Conservation (phyloP, 352 stramenopile species). For the Phytophthora hibernalis region DNA sequence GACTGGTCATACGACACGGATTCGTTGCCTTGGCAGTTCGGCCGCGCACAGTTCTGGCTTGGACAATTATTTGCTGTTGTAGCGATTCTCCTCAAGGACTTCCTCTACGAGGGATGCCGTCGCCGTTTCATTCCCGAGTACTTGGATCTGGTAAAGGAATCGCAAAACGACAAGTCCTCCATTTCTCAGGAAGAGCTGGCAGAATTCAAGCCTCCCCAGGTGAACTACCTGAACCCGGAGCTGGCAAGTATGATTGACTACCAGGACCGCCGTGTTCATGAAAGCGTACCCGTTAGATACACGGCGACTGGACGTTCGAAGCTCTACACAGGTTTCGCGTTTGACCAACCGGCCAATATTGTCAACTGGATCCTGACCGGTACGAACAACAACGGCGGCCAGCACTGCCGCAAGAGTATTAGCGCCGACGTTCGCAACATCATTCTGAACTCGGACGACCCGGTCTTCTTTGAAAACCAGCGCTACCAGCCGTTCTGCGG, state of each 20-base stretch:
- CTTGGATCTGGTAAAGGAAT: conserved; percentile 77
- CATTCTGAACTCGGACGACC: conserved; percentile 77
- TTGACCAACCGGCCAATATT: conserved; percentile 78
- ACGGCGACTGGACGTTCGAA: conserved; percentile 47
- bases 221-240: conserved; percentile 71
- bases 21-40: conserved; percentile 85
- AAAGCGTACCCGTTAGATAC: conserved; percentile 56
- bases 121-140: conserved; percentile 76
- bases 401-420: conserved; percentile 59
- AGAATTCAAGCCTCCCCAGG: conserved; percentile 54
- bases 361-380: conserved; percentile 78
- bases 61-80: conserved; percentile 76
- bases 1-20: conserved; percentile 77
- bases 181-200: conserved; percentile 54
- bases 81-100: conserved; percentile 72
- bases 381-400: conserved; percentile 45
- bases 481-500: conserved; percentile 87
- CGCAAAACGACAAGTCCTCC: conserved; percentile 32
- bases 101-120: conserved; percentile 70
- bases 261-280: conserved; percentile 69
- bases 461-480: conserved; percentile 89
- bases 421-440: conserved; percentile 68
- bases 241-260: conserved; percentile 84
- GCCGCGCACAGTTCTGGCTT: conserved; percentile 70
- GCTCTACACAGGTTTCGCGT: conserved; percentile 85